Evolutionary conservation across 768 basidiomycete genomes (phyloP).

Genomic region (Serpula lacrymans): DNA sequence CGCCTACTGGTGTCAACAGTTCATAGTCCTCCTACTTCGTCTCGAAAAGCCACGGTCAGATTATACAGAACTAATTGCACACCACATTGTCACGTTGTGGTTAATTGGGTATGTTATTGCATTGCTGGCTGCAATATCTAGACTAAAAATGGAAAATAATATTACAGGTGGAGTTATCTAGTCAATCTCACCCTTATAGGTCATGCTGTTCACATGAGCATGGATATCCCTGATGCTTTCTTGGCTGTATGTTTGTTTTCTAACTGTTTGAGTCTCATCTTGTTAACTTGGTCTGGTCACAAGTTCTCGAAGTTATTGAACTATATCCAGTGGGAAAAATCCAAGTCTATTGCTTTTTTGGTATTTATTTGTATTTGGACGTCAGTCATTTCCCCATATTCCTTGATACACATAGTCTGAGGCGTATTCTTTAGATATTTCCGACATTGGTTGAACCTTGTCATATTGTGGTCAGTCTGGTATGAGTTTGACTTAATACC

Average conservation of each 20-base stretch:
- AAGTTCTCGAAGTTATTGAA: conserved; percentile 86
- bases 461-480: conserved; percentile 87
- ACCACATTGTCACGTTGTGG: conserved; percentile 95
- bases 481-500: conserved; percentile 71
- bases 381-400: conserved; percentile 43
- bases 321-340: conserved; percentile 68
- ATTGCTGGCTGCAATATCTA: background rate
- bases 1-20: conserved; percentile 93
- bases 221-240: conserved; percentile 93
- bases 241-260: conserved; percentile 61
- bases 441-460: conserved; percentile 87
- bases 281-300: background rate
- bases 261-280: background rate
- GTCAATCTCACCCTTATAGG: conserved; percentile 84
- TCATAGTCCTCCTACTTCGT: conserved; percentile 76
- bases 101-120: conserved; percentile 68
- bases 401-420: background rate
- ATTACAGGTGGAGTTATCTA: conserved; percentile 75
- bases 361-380: conserved; percentile 76
- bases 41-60: conserved; percentile 97
- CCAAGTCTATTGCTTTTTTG: conserved; percentile 62
- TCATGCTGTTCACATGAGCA: conserved; percentile 89
- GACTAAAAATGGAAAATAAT: background rate
- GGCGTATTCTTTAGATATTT: conserved; percentile 61
- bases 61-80: conserved; percentile 78